These are phyloP conservation scores for Porogramme epimiltina DNA, from an alignment of 1,284 basidiomycete genomes.

Conservation along the genomic window DNA sequence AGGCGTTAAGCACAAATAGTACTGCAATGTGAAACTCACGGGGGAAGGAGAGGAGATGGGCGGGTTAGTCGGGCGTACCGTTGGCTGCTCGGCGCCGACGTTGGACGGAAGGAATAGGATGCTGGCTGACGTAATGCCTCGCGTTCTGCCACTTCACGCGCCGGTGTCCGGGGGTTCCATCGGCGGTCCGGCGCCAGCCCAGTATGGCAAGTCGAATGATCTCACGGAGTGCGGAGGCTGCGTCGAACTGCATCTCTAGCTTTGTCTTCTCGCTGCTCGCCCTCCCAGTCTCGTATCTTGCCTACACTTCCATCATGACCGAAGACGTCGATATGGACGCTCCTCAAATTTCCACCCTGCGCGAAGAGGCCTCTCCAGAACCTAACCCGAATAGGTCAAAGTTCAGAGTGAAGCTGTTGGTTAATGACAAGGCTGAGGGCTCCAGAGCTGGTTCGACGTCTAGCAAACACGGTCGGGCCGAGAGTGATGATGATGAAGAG, in stretches of 20 bases:
- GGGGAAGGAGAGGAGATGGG: slow-evolving; percentile 6
- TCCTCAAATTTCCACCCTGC: slow-evolving; percentile 75
- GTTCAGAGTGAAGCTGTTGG: slow-evolving; percentile 52
- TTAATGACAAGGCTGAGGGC: slow-evolving; percentile 45
- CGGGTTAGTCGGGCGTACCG: slow-evolving; percentile 15
- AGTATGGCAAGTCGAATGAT: no score
- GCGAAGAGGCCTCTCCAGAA: slow-evolving; percentile 69
- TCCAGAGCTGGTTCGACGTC: slow-evolving; percentile 29
- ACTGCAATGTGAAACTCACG: slow-evolving; percentile 4
- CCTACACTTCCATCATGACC: slow-evolving; percentile 21
- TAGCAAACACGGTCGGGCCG: slow-evolving; percentile 32
- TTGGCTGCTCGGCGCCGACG: slow-evolving; percentile 12
- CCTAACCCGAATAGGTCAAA: slow-evolving; percentile 45
- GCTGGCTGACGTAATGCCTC: slow-evolving; percentile 20
- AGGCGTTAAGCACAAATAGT: neutral
- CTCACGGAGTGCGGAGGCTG: no score
- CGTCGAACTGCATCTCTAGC: neutral
- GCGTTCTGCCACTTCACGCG: neutral
- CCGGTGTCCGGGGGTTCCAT: slow-evolving; percentile 6
- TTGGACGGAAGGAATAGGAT: slow-evolving; percentile 23
- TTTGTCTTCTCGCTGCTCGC: neutral
- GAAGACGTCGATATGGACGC: slow-evolving; percentile 67
- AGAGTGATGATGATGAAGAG: slow-evolving; percentile 52
- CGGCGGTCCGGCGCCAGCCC: neutral
- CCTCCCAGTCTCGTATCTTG: slow-evolving; percentile 9